phyloP scores from a whole-genome alignment of 2,329 filamentous ascomycete species.

The Aspergillus luchuensis region DNA sequence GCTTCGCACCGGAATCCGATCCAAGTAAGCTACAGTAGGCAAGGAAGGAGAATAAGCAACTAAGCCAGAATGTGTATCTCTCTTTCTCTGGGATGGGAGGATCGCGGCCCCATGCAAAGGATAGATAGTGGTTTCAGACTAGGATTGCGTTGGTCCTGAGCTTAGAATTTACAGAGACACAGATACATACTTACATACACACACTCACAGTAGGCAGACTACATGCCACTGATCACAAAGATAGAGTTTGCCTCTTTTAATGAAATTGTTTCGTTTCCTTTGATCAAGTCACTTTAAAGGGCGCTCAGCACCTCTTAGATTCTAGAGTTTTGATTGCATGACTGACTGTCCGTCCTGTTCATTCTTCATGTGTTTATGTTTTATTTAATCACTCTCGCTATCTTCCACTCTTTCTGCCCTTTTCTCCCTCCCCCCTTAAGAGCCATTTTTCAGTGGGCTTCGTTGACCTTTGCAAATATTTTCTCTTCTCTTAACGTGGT shows the following conservation, averaged over 20 bases:
- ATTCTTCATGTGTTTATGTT: not conserved
- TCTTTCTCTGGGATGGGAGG: not conserved
- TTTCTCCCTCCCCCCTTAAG: not conserved
- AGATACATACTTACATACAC: too few species aligned
- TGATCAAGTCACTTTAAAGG: not conserved
- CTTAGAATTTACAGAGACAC: not conserved
- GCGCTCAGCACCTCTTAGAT: not conserved
- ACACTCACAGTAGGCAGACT: not conserved
- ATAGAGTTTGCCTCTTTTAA: not conserved
- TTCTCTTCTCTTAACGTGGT: slow-evolving; percentile 1
- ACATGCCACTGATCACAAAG: slow-evolving; percentile 1
- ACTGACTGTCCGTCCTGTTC: not conserved
- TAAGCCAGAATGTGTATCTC: not conserved
- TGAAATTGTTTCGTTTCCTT: not conserved
- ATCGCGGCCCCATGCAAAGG: slow-evolving; percentile 7
- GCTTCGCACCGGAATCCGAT: not conserved
- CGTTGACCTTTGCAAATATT: not conserved
- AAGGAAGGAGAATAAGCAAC: not conserved
- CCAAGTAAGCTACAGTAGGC: not conserved
- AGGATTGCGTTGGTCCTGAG: slow-evolving; percentile 7
- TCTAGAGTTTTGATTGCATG: not conserved
- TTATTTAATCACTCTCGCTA: not conserved
- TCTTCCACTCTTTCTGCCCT: not conserved
- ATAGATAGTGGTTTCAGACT: slow-evolving; percentile 5
- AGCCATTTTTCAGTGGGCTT: not conserved